Base-by-base conservation (phyloP, 2,329 filamentous ascomycete species). In the Tolypocladium tundrense region DNA sequence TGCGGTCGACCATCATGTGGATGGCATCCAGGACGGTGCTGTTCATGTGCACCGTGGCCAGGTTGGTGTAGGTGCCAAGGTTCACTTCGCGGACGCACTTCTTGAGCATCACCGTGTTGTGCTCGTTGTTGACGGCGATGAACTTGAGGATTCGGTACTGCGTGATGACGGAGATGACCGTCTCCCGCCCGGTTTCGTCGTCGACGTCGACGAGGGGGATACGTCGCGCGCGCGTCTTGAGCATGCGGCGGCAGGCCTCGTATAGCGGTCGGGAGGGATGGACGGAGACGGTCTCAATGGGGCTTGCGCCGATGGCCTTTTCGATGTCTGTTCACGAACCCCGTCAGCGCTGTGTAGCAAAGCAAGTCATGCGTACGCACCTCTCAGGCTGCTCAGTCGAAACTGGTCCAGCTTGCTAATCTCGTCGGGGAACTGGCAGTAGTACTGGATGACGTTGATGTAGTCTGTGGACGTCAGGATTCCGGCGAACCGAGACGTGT, bases 131-230 rank as follows among this genome's bases (percentile, higher is more conserved):
- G 73, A 99, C 93, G 13, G 94, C 92, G 61, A 99, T 95, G 72
- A 99, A 99, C 72, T 99, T 99, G 63, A 99, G 83, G 65, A 99
- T 97, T 59, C 95, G 88, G 74, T 99, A 99, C 73, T 99, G 94
- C 0, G 94, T 99, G 59, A 99, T 89, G 60, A 99, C 94, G 66
- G 91, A 97, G 60, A 99, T 90, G 21, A 99, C 91, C 75, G 93
- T 94, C 68, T 94, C 87, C 62, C 91, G 84, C 58, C 89, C 86
- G 2, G 94, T 99, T 74, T 99, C 94, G 69, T 95, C 92, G 69
- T 99, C 94, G 62, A 90, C 83, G 66, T 97, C 94, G 59, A 99
- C 88, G 8, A 99, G 81, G 1, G 94, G 94, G 63, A 99, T 99
- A 65, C 94, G 86, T 60, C 94, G 88, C 41, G 94, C 93, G 64